Conservation (phyloP, 495 filamentous ascomycete species). For the Aspergillus cristatus region DNA sequence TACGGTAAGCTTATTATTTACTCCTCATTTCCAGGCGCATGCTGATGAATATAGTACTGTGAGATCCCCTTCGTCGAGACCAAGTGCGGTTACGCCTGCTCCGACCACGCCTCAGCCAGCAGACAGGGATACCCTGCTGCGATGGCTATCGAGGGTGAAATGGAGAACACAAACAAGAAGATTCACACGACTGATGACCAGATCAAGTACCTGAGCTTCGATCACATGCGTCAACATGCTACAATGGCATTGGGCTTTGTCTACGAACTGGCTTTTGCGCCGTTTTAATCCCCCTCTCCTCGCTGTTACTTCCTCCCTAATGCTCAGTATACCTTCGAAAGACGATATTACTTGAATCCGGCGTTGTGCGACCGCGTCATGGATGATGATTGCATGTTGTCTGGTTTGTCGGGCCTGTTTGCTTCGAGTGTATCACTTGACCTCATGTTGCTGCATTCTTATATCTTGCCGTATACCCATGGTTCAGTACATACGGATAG, state of each 20-base stretch:
- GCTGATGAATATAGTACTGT: conserved; percentile 56
- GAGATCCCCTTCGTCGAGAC: conserved; percentile 83
- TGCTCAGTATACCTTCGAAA: too few relatives aligned
- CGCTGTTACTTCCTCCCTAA: too few relatives aligned
- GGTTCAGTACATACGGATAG: too few relatives aligned
- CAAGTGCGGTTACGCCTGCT: conserved; percentile 95
- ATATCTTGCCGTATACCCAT: too few relatives aligned
- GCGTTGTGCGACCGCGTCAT: neutral
- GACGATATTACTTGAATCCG: conserved; percentile 1
- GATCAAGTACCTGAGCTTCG: conserved; percentile 82
- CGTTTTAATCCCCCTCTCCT: conserved; percentile 17
- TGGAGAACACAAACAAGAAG: conserved; percentile 74
- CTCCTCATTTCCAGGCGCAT: conserved; percentile 1
- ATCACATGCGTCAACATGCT: conserved; percentile 97
- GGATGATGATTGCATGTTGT: too few relatives aligned
- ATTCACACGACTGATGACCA: conserved; percentile 88
- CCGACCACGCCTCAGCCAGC: conserved; percentile 91
- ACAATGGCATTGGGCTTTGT: conserved; percentile 82
- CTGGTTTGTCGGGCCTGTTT: too few relatives aligned
- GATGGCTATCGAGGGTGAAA: conserved; percentile 90
- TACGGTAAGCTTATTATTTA: conserved; percentile 51
- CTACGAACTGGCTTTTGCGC: conserved; percentile 64
- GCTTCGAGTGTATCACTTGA: too few relatives aligned
- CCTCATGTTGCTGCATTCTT: too few relatives aligned
- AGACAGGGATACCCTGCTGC: conserved; percentile 93